These are phyloP conservation scores for Fusarium praegraminearum DNA, from an alignment of 2,329 filamentous ascomycete genomes.

Conservation along the genomic window DNA sequence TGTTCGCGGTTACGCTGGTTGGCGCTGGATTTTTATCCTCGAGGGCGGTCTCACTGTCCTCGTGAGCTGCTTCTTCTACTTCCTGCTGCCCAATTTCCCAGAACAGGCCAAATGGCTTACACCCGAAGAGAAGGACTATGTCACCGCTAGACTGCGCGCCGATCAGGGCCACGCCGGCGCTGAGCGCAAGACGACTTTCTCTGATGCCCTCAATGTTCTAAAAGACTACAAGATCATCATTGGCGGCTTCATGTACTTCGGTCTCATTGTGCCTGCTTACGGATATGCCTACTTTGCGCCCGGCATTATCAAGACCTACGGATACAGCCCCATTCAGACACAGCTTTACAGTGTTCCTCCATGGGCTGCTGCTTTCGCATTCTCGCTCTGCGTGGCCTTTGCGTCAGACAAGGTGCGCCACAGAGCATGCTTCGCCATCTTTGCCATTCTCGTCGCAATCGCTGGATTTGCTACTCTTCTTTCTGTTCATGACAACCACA, in stretches of 20 bases:
- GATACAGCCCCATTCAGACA: slow-evolving; percentile 69
- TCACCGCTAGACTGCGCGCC: slow-evolving; percentile 73
- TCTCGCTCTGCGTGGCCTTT: slow-evolving; percentile 80
- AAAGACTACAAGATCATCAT: slow-evolving; percentile 80
- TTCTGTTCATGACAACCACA: slow-evolving; percentile 73
- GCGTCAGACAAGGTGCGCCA: slow-evolving; percentile 78
- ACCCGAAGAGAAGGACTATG: slow-evolving; percentile 74
- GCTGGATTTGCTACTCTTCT: slow-evolving; percentile 82
- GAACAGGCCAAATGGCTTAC: slow-evolving; percentile 79
- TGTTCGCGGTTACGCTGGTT: slow-evolving; percentile 74
- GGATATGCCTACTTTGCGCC: slow-evolving; percentile 83
- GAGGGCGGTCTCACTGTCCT: slow-evolving; percentile 75
- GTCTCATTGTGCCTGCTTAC: slow-evolving; percentile 81
- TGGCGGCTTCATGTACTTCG: slow-evolving; percentile 85
- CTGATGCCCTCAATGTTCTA: slow-evolving; percentile 72
- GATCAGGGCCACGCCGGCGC: slow-evolving; percentile 77
- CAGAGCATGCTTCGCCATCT: slow-evolving; percentile 78
- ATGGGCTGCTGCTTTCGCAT: slow-evolving; percentile 77
- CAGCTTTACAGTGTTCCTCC: slow-evolving; percentile 70
- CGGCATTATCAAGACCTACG: slow-evolving; percentile 75
- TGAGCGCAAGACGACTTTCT: slow-evolving; percentile 69
- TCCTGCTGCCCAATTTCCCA: slow-evolving; percentile 79
- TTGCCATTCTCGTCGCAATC: slow-evolving; percentile 76
- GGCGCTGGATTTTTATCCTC: slow-evolving; percentile 87
- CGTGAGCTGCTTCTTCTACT: slow-evolving; percentile 72